phyloP scores from a whole-genome alignment of 805 yeast species.

The Nakazawaea populi region DNA sequence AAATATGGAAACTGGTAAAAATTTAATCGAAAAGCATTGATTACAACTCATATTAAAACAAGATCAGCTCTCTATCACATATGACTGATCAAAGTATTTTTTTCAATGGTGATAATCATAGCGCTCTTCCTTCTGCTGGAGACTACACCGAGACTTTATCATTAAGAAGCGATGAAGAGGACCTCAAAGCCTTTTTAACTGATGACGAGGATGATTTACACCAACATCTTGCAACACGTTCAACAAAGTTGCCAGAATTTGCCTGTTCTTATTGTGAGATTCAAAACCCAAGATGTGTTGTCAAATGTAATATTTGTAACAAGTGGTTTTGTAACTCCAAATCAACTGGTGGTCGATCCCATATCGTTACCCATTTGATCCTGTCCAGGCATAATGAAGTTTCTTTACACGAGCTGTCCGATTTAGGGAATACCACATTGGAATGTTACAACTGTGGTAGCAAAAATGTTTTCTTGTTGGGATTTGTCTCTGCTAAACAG shows the following conservation, averaged over 20 bases:
- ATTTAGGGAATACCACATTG: conserved; percentile 77
- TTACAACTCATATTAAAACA: no score
- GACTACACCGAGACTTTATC: conserved; percentile 4
- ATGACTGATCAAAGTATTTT: neutral
- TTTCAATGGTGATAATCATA: neutral
- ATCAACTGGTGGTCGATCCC: conserved; percentile 56
- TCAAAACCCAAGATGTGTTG: conserved; percentile 55
- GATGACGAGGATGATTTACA: neutral
- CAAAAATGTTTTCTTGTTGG: conserved; percentile 72
- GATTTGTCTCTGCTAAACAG: conserved; percentile 81
- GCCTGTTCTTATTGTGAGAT: conserved; percentile 72
- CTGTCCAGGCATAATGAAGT: conserved; percentile 72
- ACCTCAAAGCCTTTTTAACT: neutral
- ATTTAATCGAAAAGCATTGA: no score
- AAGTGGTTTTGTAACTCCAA: conserved; percentile 90
- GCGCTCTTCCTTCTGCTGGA: neutral
- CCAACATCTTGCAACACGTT: neutral
- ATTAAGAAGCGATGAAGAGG: neutral
- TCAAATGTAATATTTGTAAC: conserved; percentile 69
- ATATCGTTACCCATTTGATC: conserved; percentile 81
- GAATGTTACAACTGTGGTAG: conserved; percentile 92
- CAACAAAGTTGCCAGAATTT: conserved; percentile 19
- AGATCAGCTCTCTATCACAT: no score
- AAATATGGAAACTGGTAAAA: no score
- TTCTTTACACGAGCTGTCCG: conserved; percentile 71